Evolutionary conservation across 2,329 filamentous ascomycete genomes (phyloP).

Genomic region (Fusarium phyllophilum): DNA sequence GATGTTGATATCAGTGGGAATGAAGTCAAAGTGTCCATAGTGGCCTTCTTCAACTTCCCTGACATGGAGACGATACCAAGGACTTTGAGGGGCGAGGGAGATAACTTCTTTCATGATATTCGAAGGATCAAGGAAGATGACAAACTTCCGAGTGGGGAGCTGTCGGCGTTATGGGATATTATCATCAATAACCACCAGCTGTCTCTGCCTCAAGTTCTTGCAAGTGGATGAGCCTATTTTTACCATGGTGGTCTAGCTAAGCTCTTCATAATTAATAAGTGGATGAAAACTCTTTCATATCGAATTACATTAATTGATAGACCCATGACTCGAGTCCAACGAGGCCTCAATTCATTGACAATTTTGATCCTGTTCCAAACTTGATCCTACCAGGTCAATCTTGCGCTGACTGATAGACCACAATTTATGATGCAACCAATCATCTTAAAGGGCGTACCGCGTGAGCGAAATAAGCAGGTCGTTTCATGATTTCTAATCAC

Average conservation of each 20-base stretch:
- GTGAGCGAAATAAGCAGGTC: background rate
- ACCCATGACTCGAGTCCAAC: background rate
- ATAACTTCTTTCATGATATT: background rate
- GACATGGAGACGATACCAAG: constrained; percentile 11
- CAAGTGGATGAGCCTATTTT: background rate
- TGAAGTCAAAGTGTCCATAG: constrained; percentile 12
- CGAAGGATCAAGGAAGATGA: constrained; percentile 3
- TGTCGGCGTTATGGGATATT: background rate
- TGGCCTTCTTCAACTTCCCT: constrained; percentile 24
- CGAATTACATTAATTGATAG: rapidly evolving
- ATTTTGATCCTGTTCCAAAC: background rate
- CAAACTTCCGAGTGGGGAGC: background rate
- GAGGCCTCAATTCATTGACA: background rate
- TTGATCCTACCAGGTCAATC: no score
- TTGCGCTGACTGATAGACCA: no score
- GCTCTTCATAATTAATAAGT: rapidly evolving
- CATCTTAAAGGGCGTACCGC: background rate
- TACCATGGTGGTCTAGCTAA: no score
- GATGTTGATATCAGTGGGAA: constrained; percentile 11
- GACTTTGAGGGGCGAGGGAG: background rate
- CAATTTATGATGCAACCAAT: background rate
- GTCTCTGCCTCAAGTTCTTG: background rate
- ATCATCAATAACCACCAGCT: background rate
- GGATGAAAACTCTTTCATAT: no score
- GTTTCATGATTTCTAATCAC: background rate